A percentile compares a stretch with the other conserved stretches of the same genome.
phyloP scores from a whole-genome alignment of 768 basidiomycete genomes.

The Naganishia friedmannii region DNA sequence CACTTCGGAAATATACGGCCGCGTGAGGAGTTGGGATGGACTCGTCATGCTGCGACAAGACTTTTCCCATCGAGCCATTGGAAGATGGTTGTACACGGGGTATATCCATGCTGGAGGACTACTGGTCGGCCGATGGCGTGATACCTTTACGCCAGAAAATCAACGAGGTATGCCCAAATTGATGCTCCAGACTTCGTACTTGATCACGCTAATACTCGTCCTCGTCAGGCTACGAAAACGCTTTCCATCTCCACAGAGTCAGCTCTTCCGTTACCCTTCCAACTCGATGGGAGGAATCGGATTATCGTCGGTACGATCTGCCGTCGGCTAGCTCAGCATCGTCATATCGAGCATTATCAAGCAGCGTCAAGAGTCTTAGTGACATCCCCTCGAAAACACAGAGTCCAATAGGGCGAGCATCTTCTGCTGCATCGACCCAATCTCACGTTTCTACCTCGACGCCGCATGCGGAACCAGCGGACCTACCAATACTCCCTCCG shows the following conservation, averaged over 20 bases:
- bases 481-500: constrained; percentile 7
- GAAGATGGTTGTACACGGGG: constrained; percentile 48
- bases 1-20: constrained; percentile 39
- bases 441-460: not conserved
- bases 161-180: constrained; percentile 36
- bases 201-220: too few relatives aligned
- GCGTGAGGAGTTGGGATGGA: constrained; percentile 50
- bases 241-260: constrained; percentile 11
- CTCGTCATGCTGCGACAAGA: constrained; percentile 40
- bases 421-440: not conserved
- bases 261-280: constrained; percentile 4
- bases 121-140: constrained; percentile 50
- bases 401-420: constrained; percentile 2
- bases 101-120: constrained; percentile 50
- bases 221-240: constrained; percentile 14
- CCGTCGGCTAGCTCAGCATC: not conserved
- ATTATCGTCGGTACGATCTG: constrained; percentile 11
- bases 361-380: not conserved
- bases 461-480: not conserved
- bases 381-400: not conserved
- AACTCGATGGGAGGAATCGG: constrained; percentile 8
- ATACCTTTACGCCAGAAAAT: constrained; percentile 47
- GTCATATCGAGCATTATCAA: not conserved
- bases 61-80: constrained; percentile 38
- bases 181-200: too few relatives aligned